Evolutionary conservation across 352 stramenopile species (phyloP), one percentile per base, ranked within the genome.

Genomic region (Globisporangium paroecandrum): DNA sequence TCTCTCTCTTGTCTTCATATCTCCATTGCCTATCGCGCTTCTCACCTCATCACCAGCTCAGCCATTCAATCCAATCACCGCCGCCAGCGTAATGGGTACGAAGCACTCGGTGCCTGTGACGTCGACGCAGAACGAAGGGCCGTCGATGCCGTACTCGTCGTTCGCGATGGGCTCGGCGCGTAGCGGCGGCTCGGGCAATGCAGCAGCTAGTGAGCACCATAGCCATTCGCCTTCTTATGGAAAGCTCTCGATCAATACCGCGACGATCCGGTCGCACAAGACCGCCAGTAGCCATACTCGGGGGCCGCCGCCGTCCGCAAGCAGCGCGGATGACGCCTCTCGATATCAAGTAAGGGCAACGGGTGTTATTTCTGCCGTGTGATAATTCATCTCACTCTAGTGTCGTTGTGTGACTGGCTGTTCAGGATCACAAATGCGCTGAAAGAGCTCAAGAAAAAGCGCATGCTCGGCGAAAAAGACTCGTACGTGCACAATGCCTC

Each of bases 341-440:
- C 1, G 86, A 94, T 46, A 71, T 89, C 56, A 93, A 94, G 86
- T 94, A n/a, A 49, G 69, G 9, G 74, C 27, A 32, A 32, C 27
- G 27, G 27, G 29, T 32, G 4, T 32, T 32, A 32, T 4, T 32
- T 32, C 29, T 32, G 4, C 4, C 4, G 29, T 32, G 29, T 32
- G 29, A 4, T 32, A 32, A 4, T 32, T 4, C 4, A 32, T 32
- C n/a, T 22, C 3, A 22, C 13, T 36, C 25, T 58, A 7, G 32
- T 62, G 6, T 13, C 20, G 24, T 24, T 32, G 12, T 15, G 20
- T 54, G 46, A 20, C 6, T 2, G 58, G 25, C 13, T 70, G 2
- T 41, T 24, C n/a, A 94, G 84, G 60, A 91, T 94, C 72, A 89
- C 85, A 7, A 90, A 90, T 29, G 83, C 87, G 20, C 76, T 94